A percentile compares a stretch with the other conserved stretches of the same genome.
Conservation (phyloP, 305 asterid species). For the Rubia tinctorum region DNA sequence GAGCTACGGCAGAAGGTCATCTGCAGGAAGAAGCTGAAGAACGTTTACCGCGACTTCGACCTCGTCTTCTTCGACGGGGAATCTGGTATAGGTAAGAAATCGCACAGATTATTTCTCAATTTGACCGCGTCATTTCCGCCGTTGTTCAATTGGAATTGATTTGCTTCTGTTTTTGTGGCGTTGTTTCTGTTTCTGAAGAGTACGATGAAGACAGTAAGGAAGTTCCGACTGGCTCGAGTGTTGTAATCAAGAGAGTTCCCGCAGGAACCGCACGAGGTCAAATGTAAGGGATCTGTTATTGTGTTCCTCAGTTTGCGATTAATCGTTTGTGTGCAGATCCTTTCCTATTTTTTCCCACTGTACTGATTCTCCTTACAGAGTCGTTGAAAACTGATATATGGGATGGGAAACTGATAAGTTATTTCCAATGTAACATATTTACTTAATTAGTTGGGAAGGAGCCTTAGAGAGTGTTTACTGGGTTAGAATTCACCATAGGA, state of each 20-base stretch:
- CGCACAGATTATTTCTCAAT: background rate
- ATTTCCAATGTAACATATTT: too few relatives aligned
- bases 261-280: conserved; percentile 38
- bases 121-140: background rate
- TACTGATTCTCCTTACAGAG: background rate
- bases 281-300: conserved; percentile 40
- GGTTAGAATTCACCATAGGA: background rate
- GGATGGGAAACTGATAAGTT: background rate
- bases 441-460: too few relatives aligned
- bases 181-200: conserved; percentile 31
- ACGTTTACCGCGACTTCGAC: conserved; percentile 28
- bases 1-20: conserved; percentile 27
- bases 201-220: conserved; percentile 52
- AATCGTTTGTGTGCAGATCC: background rate
- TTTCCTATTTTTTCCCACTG: background rate
- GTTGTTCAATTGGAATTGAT: background rate
- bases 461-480: background rate
- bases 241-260: conserved; percentile 84
- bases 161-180: background rate
- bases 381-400: too few relatives aligned
- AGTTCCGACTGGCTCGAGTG: conserved; percentile 74
- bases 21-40: conserved; percentile 21
- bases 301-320: background rate
- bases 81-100: conserved; percentile 27
- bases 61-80: conserved; percentile 31